Base-by-base conservation (phyloP, 1,139 yeast genomes). In the Kodamaea arcana region DNA sequence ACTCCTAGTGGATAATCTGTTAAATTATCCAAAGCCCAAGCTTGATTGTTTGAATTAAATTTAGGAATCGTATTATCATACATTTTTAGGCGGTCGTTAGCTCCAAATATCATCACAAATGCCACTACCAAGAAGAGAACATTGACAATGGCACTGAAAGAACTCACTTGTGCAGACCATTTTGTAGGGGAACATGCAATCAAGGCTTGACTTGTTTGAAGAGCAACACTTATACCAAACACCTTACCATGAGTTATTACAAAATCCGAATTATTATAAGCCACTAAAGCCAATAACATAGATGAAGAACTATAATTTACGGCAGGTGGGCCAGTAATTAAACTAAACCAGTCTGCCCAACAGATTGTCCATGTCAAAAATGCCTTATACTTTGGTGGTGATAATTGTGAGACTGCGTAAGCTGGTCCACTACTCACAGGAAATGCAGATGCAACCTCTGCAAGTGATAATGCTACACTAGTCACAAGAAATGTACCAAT, bases 1-100 rank as follows among this genome's bases (percentile, higher is more conserved):
- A 78, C 63, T 33, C 88, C 88, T 35, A 65, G 63, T 6, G 86
- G 83, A 72, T 79, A 81, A 14, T 78, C 84, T 8, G 86, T 77
- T 44, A 71, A 74, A 56, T 81, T 81, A 30, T 68, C 58, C 31
- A 78, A 63, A 2, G 38, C 26, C 86, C 86, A 80, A 3, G 83
- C 83, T 7, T 48, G 47, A 4, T 60, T 40, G 44, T 72, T 72
- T 25, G 60, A 35, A 52, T 79, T 80, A 54, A 73, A 80, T 48
- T 75, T 76, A 15, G 60, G 69, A 16, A 60, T 46, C 1, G 37
- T 42, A 3, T 51, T 54, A 18, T 50, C 49, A 40, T 42, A 41
- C 32, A 37, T 41, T 18, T 24, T 47, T 35, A 48, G 57, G 40
- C 78, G 64, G 39, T 74, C 69, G 40, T 69, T 66, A 17, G 75